phyloP scores from a whole-genome alignment of 2,329 filamentous ascomycete species.

The Pyricularia pennisetigena region DNA sequence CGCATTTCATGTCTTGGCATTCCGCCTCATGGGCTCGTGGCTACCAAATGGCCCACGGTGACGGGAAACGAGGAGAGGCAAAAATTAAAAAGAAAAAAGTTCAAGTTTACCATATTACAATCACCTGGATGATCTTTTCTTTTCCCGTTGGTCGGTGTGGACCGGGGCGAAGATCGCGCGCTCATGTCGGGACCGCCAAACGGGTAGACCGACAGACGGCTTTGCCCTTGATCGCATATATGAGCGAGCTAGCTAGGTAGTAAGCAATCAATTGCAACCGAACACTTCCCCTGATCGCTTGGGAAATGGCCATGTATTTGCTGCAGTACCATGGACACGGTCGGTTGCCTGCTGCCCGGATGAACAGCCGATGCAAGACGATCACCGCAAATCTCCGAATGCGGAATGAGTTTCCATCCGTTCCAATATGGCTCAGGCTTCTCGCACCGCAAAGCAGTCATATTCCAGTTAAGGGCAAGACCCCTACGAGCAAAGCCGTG shows the following conservation, averaged over 20 bases:
- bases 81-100: not conserved
- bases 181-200: not conserved
- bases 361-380: not conserved
- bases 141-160: not conserved
- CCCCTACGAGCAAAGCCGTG: not conserved
- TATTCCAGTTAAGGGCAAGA: not conserved
- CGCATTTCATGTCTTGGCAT: not conserved
- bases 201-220: not conserved
- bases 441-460: no score
- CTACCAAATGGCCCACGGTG: not conserved
- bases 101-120: not conserved
- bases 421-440: no score
- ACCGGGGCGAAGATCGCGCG: not conserved
- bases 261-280: no score
- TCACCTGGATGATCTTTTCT: not conserved
- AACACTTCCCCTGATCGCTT: not conserved
- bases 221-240: not conserved
- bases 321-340: not conserved
- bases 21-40: not conserved
- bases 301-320: not conserved
- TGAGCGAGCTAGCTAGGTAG: no score
- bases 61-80: not conserved
- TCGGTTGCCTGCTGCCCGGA: not conserved
- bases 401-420: no score
- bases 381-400: not conserved